These are phyloP conservation scores for Epicoccum nigrum DNA, from an alignment of 2,329 filamentous ascomycete genomes.

Conservation along the genomic window DNA sequence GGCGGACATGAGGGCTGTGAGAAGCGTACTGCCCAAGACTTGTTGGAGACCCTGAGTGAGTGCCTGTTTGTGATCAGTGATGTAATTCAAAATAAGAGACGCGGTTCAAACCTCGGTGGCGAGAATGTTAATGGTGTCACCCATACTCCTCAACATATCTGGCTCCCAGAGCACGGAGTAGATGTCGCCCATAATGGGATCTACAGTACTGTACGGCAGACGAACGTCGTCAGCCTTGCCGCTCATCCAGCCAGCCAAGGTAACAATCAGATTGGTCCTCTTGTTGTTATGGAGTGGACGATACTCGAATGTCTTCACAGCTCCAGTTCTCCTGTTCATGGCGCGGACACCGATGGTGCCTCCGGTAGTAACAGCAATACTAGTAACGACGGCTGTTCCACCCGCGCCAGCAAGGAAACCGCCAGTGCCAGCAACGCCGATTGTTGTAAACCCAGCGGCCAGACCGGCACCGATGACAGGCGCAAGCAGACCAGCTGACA, in stretches of 20 bases:
- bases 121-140: constrained; percentile 97
- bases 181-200: constrained; percentile 96
- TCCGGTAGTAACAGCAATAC: constrained; percentile 83
- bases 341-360: constrained; percentile 85
- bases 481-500: constrained; percentile 89
- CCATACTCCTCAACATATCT: constrained; percentile 97
- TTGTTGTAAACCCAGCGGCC: constrained; percentile 92
- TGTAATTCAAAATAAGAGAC: not conserved
- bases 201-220: constrained; percentile 92
- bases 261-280: constrained; percentile 91
- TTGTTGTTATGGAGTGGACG: constrained; percentile 98
- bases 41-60: constrained; percentile 96
- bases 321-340: constrained; percentile 84
- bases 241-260: constrained; percentile 97
- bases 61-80: constrained; percentile 63
- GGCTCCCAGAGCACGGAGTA: constrained; percentile 98
- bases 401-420: constrained; percentile 90
- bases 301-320: constrained; percentile 96
- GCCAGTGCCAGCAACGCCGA: constrained; percentile 87
- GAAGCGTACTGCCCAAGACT: constrained; percentile 86
- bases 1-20: constrained; percentile 89
- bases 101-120: constrained; percentile 79
- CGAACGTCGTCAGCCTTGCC: constrained; percentile 97
- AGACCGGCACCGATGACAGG: constrained; percentile 93
- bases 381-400: constrained; percentile 92